phyloP scores from a whole-genome alignment of 2,329 filamentous ascomycete genomes.

The Neodidymelliopsis sp. region DNA sequence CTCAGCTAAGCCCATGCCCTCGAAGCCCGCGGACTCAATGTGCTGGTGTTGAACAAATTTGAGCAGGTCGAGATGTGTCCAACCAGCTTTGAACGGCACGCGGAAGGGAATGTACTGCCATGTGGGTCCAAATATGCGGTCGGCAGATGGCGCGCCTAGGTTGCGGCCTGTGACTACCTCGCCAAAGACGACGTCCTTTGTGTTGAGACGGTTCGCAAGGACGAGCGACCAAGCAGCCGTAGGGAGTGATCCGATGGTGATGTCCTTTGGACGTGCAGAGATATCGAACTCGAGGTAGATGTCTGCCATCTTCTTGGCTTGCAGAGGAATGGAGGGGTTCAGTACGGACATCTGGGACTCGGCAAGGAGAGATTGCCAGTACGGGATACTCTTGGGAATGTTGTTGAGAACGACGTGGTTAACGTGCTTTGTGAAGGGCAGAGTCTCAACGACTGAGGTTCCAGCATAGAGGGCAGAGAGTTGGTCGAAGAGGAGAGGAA shows the following conservation, averaged over 20 bases:
- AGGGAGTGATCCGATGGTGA: constrained; percentile 70
- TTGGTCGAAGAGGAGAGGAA: constrained; percentile 68
- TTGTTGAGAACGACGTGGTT: constrained; percentile 50
- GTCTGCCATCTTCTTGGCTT: constrained; percentile 36
- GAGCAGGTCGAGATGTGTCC: constrained; percentile 51
- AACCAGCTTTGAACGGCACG: constrained; percentile 60
- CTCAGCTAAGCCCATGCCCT: constrained; percentile 47
- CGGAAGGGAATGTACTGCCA: constrained; percentile 73
- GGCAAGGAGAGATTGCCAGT: constrained; percentile 67
- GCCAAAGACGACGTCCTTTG: constrained; percentile 69
- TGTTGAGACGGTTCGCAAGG: constrained; percentile 62
- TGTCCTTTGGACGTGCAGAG: constrained; percentile 57
- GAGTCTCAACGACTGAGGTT: constrained; percentile 29
- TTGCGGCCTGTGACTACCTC: constrained; percentile 72
- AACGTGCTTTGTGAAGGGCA: constrained; percentile 59
- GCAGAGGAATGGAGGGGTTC: constrained; percentile 41
- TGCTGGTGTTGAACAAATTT: constrained; percentile 47
- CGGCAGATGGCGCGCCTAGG: constrained; percentile 62
- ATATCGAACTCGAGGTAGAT: constrained; percentile 48
- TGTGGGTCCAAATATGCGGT: constrained; percentile 68
- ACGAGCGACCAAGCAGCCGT: constrained; percentile 72
- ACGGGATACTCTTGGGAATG: constrained; percentile 60
- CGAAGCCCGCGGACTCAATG: constrained; percentile 42
- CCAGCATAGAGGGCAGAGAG: constrained; percentile 63
- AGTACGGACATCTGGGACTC: constrained; percentile 60